Conservation (phyloP, 1,284 basidiomycete genomes). For the Earliella scabrosa region DNA sequence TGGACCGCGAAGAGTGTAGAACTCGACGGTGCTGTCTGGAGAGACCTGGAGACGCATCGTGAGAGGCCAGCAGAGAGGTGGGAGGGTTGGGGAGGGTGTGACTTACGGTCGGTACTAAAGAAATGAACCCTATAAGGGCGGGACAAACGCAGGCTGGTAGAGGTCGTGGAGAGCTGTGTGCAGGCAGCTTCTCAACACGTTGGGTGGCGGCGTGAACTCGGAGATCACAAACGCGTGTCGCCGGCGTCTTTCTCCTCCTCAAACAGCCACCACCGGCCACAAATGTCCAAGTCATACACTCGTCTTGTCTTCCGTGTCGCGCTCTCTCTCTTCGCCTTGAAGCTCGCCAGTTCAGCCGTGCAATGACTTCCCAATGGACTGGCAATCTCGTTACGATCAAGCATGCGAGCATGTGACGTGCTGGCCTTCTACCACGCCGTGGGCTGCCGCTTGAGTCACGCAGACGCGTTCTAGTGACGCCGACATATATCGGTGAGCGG, state of each 20-base stretch:
- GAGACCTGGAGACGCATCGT: constrained; percentile 61
- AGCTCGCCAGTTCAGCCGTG: not conserved
- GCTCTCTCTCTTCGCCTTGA: not conserved
- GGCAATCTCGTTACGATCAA: too few relatives aligned
- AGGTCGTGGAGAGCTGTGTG: constrained; percentile 23
- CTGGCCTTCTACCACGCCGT: too few relatives aligned
- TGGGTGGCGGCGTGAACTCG: constrained; percentile 18
- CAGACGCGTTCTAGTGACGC: too few relatives aligned
- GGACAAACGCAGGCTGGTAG: constrained; percentile 10
- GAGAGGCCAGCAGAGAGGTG: constrained; percentile 9
- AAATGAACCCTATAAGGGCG: constrained; percentile 20
- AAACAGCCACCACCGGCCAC: too few relatives aligned
- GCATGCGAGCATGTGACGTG: too few relatives aligned
- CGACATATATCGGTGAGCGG: too few relatives aligned
- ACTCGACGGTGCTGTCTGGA: constrained; percentile 62
- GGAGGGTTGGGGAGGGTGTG: not conserved
- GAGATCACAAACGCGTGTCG: constrained; percentile 18
- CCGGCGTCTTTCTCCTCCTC: constrained; percentile 8
- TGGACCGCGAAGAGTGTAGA: constrained; percentile 50
- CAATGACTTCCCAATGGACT: too few relatives aligned
- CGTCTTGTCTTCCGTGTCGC: too few relatives aligned
- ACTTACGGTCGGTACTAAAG: constrained; percentile 34
- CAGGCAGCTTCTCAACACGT: constrained; percentile 23
- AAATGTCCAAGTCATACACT: too few relatives aligned
- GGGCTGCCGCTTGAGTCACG: too few relatives aligned